These are phyloP conservation scores for Aspergillus fijiensis DNA, from an alignment of 2,329 filamentous ascomycete genomes.

Conservation along the genomic window DNA sequence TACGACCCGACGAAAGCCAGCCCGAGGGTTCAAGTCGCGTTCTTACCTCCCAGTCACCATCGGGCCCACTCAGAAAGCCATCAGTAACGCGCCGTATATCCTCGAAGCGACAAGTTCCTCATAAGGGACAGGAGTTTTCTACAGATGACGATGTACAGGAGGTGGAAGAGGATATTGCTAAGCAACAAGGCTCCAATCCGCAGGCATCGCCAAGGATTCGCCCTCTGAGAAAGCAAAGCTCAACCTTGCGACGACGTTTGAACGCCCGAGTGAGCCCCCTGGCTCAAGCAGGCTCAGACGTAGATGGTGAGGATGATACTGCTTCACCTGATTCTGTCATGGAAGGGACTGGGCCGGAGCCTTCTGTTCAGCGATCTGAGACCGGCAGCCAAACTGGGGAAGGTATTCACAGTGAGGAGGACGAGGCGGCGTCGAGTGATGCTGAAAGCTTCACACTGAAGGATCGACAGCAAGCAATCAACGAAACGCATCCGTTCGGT, in stretches of 20 bases:
- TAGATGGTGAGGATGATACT: slow-evolving; percentile 41
- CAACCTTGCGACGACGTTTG: slow-evolving; percentile 42
- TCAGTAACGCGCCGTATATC: slow-evolving; percentile 70
- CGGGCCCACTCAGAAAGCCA: slow-evolving; percentile 65
- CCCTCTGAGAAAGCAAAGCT: slow-evolving; percentile 35
- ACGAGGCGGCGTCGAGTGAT: slow-evolving; percentile 76
- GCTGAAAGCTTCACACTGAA: slow-evolving; percentile 97
- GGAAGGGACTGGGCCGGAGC: slow-evolving; percentile 21
- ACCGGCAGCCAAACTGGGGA: slow-evolving; percentile 21
- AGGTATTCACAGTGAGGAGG: slow-evolving; percentile 57
- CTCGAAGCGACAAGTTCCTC: slow-evolving; percentile 67
- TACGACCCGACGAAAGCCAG: slow-evolving; percentile 31
- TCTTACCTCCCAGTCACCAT: slow-evolving; percentile 44
- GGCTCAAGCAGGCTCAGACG: slow-evolving; percentile 37
- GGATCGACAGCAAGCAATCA: slow-evolving; percentile 95
- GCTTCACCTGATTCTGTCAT: slow-evolving; percentile 32
- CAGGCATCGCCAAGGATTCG: slow-evolving; percentile 37
- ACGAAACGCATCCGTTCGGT: slow-evolving; percentile 97
- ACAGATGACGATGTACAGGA: slow-evolving; percentile 84
- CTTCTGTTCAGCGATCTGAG: slow-evolving; percentile 24
- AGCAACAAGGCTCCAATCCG: slow-evolving; percentile 31
- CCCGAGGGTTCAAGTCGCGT: slow-evolving; percentile 30
- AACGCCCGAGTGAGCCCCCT: slow-evolving; percentile 34
- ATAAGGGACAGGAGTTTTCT: slow-evolving; percentile 83
- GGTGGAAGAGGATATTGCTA: slow-evolving; percentile 67